Percentiles rank a stretch among this genome's conserved stretches.
Conservation (phyloP, 345 rosid species). For the Eutrema japonicum region DNA sequence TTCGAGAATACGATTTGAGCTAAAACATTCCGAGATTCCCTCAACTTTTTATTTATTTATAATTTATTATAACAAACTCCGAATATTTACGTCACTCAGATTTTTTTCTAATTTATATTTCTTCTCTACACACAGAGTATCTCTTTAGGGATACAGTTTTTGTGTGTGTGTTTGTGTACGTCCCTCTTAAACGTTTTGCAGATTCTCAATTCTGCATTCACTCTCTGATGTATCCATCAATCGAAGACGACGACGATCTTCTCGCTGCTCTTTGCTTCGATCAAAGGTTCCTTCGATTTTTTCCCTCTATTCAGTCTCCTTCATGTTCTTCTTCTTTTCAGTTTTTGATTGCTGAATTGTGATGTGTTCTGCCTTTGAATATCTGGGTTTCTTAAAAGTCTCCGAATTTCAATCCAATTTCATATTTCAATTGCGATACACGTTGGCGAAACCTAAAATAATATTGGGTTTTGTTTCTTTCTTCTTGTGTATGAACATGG, state of each 20-base stretch:
- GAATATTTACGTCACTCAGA: slow-evolving; percentile 28
- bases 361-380: neutral
- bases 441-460: neutral
- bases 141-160: slow-evolving; percentile 14
- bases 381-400: slow-evolving; percentile 15
- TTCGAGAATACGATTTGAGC: slow-evolving; percentile 10
- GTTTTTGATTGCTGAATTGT: slow-evolving; percentile 2
- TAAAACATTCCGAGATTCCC: slow-evolving; percentile 21
- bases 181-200: neutral
- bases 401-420: neutral
- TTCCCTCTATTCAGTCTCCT: neutral
- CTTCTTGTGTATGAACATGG: neutral
- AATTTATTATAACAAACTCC: neutral
- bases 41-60: neutral
- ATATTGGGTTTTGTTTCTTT: neutral
- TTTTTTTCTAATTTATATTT: slow-evolving; percentile 24
- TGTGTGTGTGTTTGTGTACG: neutral
- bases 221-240: slow-evolving; percentile 29
- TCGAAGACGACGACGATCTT: slow-evolving; percentile 26
- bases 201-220: slow-evolving; percentile 30
- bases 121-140: slow-evolving; percentile 14
- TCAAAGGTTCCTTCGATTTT: slow-evolving; percentile 31
- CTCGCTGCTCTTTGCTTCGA: slow-evolving; percentile 44
- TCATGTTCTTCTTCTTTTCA: neutral
- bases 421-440: neutral